Base-by-base conservation (phyloP, 2,329 filamentous ascomycete genomes). In the Xylariaceae sp. region DNA sequence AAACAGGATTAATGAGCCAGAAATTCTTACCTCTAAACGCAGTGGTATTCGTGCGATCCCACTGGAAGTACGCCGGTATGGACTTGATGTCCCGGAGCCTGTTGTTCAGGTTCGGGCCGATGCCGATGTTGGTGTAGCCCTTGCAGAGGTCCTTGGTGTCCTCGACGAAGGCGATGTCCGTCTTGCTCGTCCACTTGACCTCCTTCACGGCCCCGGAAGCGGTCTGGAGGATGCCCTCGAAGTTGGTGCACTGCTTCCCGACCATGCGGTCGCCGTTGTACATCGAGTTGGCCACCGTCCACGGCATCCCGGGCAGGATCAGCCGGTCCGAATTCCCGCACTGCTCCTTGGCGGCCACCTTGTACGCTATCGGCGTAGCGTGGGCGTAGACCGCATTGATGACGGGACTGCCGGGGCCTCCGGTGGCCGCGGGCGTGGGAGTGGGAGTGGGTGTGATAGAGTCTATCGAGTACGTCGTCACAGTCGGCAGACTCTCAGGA, bases 271-370 rank as follows among this genome's bases (percentile, higher is more conserved):
- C 14, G 4, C 43, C 43, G n/a, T 42, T 42, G 40, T 48, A 48
- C 46, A 48, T 48, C 8, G 43, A 42, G 40, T 48, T 48, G 46
- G 43, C 43, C 7, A 48, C 46, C n/a, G 43, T 46, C 46, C 46
- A 48, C 1, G 46, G 46, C 46, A 39, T 40, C 3, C 46, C 46
- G 1, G 46, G 46, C 1, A 48, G 35, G 28, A 43, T 38, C 1
- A 48, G 27, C 2, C 46, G 40, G 18, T 48, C 46, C 2, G 36
- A 6, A 26, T 48, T 41, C 27, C 46, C 46, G 19, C 46, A 48
- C 29, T 48, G 46, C 32, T 37, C 13, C 2, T 31, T 48, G 2
- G 46, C 36, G 6, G 4, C 23, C 3, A 46, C 34, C 14, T 46
- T 31, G 37, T 27, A 48, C 4, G 43, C 14, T 16, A 48, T 30